phyloP scores from a whole-genome alignment of 2,329 filamentous ascomycete species.

The Cercospora nicotianae region DNA sequence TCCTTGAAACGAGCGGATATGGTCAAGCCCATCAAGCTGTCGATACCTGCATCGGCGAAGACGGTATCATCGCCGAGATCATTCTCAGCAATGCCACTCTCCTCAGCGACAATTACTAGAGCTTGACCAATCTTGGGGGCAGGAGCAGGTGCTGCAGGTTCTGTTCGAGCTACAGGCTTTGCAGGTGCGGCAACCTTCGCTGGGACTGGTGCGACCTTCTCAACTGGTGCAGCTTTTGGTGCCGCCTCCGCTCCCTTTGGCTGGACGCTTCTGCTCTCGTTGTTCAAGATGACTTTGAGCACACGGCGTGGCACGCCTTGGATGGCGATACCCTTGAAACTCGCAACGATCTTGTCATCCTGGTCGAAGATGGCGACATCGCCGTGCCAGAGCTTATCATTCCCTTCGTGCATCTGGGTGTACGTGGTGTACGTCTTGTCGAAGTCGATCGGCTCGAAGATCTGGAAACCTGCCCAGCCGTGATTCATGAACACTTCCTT shows the following conservation, averaged over 20 bases:
- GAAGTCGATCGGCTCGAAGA: slow-evolving; percentile 31
- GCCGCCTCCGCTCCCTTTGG: not conserved
- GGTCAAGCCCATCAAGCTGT: slow-evolving; percentile 21
- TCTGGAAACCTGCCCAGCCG: slow-evolving; percentile 35
- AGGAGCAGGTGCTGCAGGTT: not conserved
- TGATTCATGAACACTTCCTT: slow-evolving; percentile 39
- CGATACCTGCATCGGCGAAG: slow-evolving; percentile 40
- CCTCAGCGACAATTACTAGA: slow-evolving; percentile 35
- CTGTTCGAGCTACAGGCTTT: not conserved
- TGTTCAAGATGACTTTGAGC: slow-evolving; percentile 3
- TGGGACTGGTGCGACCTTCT: not conserved
- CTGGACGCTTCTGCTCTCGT: slow-evolving; percentile 8
- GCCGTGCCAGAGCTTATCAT: slow-evolving; percentile 27
- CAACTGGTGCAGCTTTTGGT: not conserved
- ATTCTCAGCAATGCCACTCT: slow-evolving; percentile 30
- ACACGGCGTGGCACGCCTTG: not conserved
- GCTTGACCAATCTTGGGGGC: slow-evolving; percentile 20
- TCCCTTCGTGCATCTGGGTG: slow-evolving; percentile 28
- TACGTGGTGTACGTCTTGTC: slow-evolving; percentile 36
- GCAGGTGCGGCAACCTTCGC: not conserved
- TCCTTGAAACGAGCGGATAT: not conserved
- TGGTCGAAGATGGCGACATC: not conserved
- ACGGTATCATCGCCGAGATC: slow-evolving; percentile 29
- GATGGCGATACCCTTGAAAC: not conserved
- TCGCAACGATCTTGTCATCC: not conserved